phyloP scores from a whole-genome alignment of 768 basidiomycete genomes.

The Cyathus striatus region DNA sequence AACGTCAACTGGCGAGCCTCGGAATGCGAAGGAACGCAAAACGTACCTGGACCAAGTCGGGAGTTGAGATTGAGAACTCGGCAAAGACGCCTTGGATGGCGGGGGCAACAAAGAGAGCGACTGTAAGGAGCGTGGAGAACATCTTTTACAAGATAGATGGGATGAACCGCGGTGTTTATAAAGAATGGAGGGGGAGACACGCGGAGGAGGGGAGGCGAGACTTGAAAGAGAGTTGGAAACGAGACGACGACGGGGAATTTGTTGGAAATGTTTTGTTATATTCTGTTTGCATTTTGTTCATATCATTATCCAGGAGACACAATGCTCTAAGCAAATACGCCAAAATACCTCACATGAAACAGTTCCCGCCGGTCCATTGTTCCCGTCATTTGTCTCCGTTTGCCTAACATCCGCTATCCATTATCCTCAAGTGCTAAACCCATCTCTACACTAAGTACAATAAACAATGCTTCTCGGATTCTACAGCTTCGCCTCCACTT shows the following conservation, averaged over 20 bases:
- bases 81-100: conserved; percentile 49
- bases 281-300: no score
- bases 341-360: no score
- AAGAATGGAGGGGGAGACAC: conserved; percentile 18
- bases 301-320: not conserved
- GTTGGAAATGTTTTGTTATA: no score
- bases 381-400: no score
- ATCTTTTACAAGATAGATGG: conserved; percentile 41
- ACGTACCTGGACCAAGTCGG: conserved; percentile 48
- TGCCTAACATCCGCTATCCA: no score
- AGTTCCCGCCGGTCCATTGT: no score
- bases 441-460: conserved; percentile 8
- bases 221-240: conserved; percentile 14
- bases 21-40: not conserved
- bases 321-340: conserved; percentile 11
- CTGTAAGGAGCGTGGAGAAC: conserved; percentile 76
- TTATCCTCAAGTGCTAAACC: not conserved
- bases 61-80: conserved; percentile 47
- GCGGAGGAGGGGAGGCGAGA: conserved; percentile 20
- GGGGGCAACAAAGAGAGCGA: conserved; percentile 61
- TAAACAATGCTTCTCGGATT: conserved; percentile 1
- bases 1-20: conserved; percentile 1
- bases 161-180: conserved; percentile 20
- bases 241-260: no score
- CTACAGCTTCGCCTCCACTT: conserved; percentile 39